Evolutionary conservation across 768 basidiomycete species (phyloP).

Genomic region (Russula abietina): DNA sequence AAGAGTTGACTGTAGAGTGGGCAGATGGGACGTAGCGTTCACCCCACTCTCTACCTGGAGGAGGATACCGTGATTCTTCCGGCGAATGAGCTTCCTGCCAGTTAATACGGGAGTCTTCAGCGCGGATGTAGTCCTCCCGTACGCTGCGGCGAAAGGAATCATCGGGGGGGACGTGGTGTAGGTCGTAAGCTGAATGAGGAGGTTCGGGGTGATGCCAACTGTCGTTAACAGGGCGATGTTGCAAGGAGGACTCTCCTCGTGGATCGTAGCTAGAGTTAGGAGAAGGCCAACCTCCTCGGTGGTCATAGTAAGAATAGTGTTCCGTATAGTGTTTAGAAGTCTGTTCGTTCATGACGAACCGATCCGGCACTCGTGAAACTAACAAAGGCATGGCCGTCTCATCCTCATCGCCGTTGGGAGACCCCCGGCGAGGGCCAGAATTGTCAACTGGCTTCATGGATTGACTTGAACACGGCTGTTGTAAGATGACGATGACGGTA

Average conservation of each 20-base stretch:
- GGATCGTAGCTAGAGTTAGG: constrained; percentile 41
- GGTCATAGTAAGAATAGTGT: constrained; percentile 34
- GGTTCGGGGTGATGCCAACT: constrained; percentile 47
- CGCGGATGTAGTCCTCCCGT: constrained; percentile 20
- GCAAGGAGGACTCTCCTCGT: constrained; percentile 47
- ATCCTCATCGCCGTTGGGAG: constrained; percentile 25
- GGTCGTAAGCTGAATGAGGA: constrained; percentile 30
- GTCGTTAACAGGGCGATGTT: constrained; percentile 47
- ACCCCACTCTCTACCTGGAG: constrained; percentile 16
- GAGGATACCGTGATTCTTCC: constrained; percentile 18
- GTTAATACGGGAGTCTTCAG: constrained; percentile 19
- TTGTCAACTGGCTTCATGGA: constrained; percentile 32
- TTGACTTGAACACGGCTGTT: constrained; percentile 35
- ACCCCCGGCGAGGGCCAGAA: constrained; percentile 37
- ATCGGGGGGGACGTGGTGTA: constrained; percentile 33
- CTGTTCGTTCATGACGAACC: constrained; percentile 38
- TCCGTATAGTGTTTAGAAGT: constrained; percentile 50
- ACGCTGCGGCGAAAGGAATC: constrained; percentile 49
- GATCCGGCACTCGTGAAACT: constrained; percentile 37
- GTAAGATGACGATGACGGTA: constrained; percentile 42
- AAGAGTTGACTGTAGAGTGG: constrained; percentile 11
- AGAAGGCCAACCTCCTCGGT: constrained; percentile 40
- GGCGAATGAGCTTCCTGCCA: constrained; percentile 18
- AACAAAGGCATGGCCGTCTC: constrained; percentile 27
- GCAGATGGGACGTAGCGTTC: constrained; percentile 15